A percentile compares a stretch with the other conserved stretches of the same genome.
These are phyloP conservation scores for Moelleriella libera DNA, from an alignment of 2,329 filamentous ascomycete genomes.

Conservation along the genomic window DNA sequence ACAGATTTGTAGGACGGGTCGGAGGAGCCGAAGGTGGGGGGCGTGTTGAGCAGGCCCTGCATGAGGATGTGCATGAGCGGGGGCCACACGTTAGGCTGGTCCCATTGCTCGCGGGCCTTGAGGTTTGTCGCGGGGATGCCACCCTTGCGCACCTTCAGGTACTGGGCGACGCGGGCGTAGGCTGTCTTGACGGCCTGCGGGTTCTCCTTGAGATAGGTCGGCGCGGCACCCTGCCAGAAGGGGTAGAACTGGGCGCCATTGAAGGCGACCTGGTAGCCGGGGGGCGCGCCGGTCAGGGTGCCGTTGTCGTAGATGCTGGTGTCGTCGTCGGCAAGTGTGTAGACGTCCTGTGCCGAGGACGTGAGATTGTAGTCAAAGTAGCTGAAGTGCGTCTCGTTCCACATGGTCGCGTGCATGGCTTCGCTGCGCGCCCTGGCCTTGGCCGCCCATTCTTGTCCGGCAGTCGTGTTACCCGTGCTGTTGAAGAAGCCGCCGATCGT, in stretches of 20 bases:
- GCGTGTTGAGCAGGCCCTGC: slow-evolving; percentile 44
- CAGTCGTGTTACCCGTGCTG: slow-evolving; percentile 32
- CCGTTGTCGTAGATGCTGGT: slow-evolving; percentile 12
- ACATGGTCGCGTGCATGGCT: slow-evolving; percentile 49
- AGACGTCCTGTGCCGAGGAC: slow-evolving; percentile 39
- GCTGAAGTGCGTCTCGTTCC: slow-evolving; percentile 46
- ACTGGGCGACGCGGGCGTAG: slow-evolving; percentile 36
- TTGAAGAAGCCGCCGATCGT: slow-evolving; percentile 41
- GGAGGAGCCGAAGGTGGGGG: slow-evolving; percentile 36
- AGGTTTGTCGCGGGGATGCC: slow-evolving; percentile 50
- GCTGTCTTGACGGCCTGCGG: slow-evolving; percentile 40
- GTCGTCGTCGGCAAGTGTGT: slow-evolving; percentile 33
- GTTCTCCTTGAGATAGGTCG: slow-evolving; percentile 39
- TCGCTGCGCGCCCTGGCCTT: slow-evolving; percentile 38
- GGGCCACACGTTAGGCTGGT: slow-evolving; percentile 58
- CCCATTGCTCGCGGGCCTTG: slow-evolving; percentile 51
- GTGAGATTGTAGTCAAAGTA: slow-evolving; percentile 61
- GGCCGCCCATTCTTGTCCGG: slow-evolving; percentile 32
- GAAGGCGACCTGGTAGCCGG: slow-evolving; percentile 43
- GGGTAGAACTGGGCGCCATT: slow-evolving; percentile 49
- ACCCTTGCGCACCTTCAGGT: slow-evolving; percentile 37
- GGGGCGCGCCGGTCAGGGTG: slow-evolving; percentile 24
- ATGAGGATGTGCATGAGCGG: slow-evolving; percentile 52
- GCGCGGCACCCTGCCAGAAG: slow-evolving; percentile 55
- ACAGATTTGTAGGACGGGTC: slow-evolving; percentile 40